Evolutionary conservation across 2,329 filamentous ascomycete genomes (phyloP).

Genomic region (Pestalotiopsis sp.): DNA sequence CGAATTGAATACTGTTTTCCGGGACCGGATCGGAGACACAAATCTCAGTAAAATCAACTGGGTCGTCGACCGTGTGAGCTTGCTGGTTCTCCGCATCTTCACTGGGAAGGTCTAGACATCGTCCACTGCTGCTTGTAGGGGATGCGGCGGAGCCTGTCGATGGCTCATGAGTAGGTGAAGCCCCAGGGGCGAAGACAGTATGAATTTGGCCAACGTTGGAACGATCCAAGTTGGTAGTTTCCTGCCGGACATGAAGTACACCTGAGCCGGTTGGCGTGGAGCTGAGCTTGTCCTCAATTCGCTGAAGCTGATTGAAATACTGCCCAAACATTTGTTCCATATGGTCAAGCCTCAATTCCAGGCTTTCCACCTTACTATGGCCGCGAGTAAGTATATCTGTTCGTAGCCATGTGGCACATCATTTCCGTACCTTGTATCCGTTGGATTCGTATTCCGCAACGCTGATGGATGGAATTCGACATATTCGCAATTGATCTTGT

Average conservation of each 20-base stretch:
- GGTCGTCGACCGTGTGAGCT: background rate
- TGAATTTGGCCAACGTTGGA: background rate
- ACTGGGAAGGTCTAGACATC: background rate
- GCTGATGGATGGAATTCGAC: background rate
- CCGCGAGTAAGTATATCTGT: background rate
- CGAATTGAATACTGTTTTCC: background rate
- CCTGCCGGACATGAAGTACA: background rate
- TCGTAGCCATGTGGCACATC: background rate
- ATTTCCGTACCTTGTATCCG: background rate
- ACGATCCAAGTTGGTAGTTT: background rate
- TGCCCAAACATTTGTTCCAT: constrained; percentile 3
- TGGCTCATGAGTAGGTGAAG: background rate
- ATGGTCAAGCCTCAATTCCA: background rate
- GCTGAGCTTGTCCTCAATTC: background rate
- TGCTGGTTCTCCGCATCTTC: background rate
- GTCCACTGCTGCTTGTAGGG: background rate
- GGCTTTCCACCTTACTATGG: background rate
- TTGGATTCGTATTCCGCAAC: background rate
- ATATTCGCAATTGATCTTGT: background rate
- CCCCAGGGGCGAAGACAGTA: background rate
- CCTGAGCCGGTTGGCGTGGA: too few relatives aligned
- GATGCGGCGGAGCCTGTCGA: background rate
- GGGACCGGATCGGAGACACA: background rate
- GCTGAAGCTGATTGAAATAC: background rate
- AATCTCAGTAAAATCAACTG: background rate